Evolutionary conservation across 805 yeast genomes (phyloP).

Genomic region (Cyberlindnera japonica): DNA sequence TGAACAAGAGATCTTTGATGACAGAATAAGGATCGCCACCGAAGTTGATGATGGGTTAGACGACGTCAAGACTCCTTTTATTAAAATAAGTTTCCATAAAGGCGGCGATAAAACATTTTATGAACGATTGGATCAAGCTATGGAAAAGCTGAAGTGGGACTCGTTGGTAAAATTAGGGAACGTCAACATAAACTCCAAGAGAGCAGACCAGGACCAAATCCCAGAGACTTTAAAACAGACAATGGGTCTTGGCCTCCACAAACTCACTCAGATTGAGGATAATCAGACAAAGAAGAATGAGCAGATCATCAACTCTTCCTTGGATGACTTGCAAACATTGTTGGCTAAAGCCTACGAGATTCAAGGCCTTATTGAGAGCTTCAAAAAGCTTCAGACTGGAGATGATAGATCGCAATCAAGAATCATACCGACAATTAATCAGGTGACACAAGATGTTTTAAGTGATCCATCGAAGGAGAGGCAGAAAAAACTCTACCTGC

Average conservation of each 20-base stretch:
- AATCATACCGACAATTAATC: conserved; percentile 17
- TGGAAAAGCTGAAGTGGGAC: conserved; percentile 54
- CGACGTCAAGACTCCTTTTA: conserved; percentile 28
- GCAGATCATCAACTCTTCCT: conserved; percentile 57
- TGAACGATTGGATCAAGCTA: conserved; percentile 38
- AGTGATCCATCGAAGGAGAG: conserved; percentile 22
- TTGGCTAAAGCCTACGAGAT: conserved; percentile 79
- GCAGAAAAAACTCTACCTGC: conserved; percentile 42
- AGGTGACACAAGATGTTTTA: conserved; percentile 14
- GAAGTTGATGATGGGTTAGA: conserved; percentile 30
- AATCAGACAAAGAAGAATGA: conserved; percentile 55
- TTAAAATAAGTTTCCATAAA: conserved; percentile 72
- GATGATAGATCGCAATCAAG: conserved; percentile 10
- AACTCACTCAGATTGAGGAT: conserved; percentile 57
- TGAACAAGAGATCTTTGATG: conserved; percentile 29
- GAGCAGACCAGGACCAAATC: conserved; percentile 26
- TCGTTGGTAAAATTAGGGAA: conserved; percentile 31
- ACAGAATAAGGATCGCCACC: conserved; percentile 30
- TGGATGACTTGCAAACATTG: conserved; percentile 71
- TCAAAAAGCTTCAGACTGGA: conserved; percentile 32
- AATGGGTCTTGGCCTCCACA: conserved; percentile 62
- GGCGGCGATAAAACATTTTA: conserved; percentile 61
- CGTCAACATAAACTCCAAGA: conserved; percentile 25
- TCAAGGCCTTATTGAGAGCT: conserved; percentile 44
- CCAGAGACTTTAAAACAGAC: conserved; percentile 25